Conservation (phyloP, 371 early-diverging fungal species). For the Circinella umbellata region DNA sequence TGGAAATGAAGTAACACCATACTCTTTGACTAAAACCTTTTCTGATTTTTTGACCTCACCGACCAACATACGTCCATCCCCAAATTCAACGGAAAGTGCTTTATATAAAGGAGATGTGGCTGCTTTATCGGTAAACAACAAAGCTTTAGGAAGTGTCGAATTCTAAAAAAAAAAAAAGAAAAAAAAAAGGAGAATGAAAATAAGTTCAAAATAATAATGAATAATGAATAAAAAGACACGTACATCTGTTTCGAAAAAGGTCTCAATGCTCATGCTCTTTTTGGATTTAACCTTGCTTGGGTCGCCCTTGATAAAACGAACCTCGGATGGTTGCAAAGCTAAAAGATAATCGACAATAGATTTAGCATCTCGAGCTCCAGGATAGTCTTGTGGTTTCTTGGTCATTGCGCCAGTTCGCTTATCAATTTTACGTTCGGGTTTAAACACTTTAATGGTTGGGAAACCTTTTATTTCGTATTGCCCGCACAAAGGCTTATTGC, state of each 20-base stretch:
- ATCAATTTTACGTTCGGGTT: slow-evolving; percentile 40
- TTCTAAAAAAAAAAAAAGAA: slow-evolving; percentile 22
- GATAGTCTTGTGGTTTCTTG: slow-evolving; percentile 77
- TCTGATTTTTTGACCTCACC: slow-evolving; percentile 74
- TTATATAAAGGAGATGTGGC: slow-evolving; percentile 82
- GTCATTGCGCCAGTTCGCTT: slow-evolving; percentile 56
- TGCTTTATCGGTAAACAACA: slow-evolving; percentile 80
- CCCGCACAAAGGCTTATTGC: slow-evolving; percentile 75
- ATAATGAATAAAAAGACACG: slow-evolving; percentile 2
- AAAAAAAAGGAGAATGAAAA: background rate
- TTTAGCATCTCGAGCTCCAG: slow-evolving; percentile 80
- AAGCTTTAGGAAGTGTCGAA: slow-evolving; percentile 62
- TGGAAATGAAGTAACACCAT: slow-evolving; percentile 66
- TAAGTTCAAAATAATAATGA: slow-evolving; percentile 1
- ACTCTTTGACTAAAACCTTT: slow-evolving; percentile 51
- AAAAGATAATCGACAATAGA: slow-evolving; percentile 75
- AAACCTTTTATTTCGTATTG: slow-evolving; percentile 87
- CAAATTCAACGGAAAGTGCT: slow-evolving; percentile 80
- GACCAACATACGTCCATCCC: slow-evolving; percentile 64
- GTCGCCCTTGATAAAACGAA: slow-evolving; percentile 55
- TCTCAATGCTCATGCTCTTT: slow-evolving; percentile 57
- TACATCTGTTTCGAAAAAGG: slow-evolving; percentile 60
- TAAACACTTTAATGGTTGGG: slow-evolving; percentile 93
- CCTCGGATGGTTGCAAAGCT: slow-evolving; percentile 62
- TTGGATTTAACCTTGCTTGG: slow-evolving; percentile 56